Percentiles rank a stretch among this genome's conserved stretches.
Evolutionary conservation across 768 basidiomycete genomes (phyloP).

Genomic region (Lyophyllum shimeji): DNA sequence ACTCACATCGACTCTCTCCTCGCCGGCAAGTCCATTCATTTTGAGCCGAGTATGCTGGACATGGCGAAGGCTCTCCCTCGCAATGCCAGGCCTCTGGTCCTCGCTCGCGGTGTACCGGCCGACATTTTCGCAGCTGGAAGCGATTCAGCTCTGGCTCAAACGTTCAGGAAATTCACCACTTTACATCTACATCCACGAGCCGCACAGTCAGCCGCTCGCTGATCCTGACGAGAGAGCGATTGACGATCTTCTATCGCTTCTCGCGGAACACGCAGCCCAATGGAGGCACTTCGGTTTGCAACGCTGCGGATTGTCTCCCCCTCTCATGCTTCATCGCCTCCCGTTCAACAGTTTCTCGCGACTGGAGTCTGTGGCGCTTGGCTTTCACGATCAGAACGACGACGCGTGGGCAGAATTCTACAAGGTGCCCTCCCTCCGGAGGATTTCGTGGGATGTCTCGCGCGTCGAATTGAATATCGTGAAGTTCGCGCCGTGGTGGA

Average conservation of each 20-base stretch:
- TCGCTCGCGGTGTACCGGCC: slow-evolving; percentile 11
- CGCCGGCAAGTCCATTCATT: slow-evolving; percentile 1
- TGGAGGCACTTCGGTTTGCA: neutral
- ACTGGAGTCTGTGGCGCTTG: slow-evolving; percentile 5
- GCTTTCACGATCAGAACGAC: neutral
- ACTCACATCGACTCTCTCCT: slow-evolving; percentile 1
- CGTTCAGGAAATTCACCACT: neutral
- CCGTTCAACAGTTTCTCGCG: neutral
- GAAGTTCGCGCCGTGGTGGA: neutral
- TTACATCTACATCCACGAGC: neutral
- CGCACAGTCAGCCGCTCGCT: neutral
- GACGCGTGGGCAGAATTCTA: neutral
- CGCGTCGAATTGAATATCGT: neutral
- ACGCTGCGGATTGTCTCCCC: neutral
- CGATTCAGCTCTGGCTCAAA: slow-evolving; percentile 6
- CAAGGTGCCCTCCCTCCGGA: neutral
- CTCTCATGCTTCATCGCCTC: neutral
- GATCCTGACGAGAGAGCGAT: neutral
- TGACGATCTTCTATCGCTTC: neutral
- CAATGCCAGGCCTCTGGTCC: slow-evolving; percentile 1
- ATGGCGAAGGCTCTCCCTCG: neutral
- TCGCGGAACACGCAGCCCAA: neutral
- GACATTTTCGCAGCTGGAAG: neutral
- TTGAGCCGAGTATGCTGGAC: slow-evolving; percentile 1
- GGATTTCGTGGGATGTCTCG: neutral